Evolutionary conservation across 179 eudicot genomes (phyloP), one percentile per base, ranked within the genome.

Genomic region (Silene coronaria): DNA sequence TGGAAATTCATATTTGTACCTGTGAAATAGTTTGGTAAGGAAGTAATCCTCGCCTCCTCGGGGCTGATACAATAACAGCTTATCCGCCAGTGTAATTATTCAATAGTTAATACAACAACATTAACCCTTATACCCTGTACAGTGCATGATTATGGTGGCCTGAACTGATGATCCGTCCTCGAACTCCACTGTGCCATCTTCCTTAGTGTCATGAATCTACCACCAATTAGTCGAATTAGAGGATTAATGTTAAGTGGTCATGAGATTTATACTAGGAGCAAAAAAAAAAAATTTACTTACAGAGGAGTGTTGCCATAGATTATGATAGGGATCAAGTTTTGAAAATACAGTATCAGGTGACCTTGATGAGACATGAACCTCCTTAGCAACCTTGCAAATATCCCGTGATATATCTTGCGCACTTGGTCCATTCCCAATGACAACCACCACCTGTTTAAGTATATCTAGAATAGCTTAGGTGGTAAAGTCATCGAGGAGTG

Each of bases 291-390:
- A 7, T 3, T 7, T 53, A 70, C 82, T 53, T 34, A 88, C 90
- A 68, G 70, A 23, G 23, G 86, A 79, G 46, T 88, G 89, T 9
- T 71, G 80, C 88, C 83, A 85, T 13, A 86, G 70, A 32, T 88
- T 88, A 17, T 55, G 74, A 58, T 19, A 65, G 5, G 24, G 63
- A 42, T 78, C 70, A 42, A 76, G 75, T 72, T 84, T 84, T 4
- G 78, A 71, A 24, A 77, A 68, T 30, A 68, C 65, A 2, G 68
- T 69, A 19, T 74, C n/a, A 26, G 86, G 83, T 8, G 82, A 59
- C 79, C 90, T 79, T 55, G 90, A 80, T 17, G 90, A 90, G 58
- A 90, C 79, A 82, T 88, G 95, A 78, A 91, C 92, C 75, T 91
- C 86, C 78, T 85, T 87, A 28, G 92, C 90, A 26, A 82, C 85